A percentile compares a stretch with the other conserved stretches of the same genome.
phyloP scores from a whole-genome alignment of 2,329 filamentous ascomycete species.

The Coniochaeta prunicola region DNA sequence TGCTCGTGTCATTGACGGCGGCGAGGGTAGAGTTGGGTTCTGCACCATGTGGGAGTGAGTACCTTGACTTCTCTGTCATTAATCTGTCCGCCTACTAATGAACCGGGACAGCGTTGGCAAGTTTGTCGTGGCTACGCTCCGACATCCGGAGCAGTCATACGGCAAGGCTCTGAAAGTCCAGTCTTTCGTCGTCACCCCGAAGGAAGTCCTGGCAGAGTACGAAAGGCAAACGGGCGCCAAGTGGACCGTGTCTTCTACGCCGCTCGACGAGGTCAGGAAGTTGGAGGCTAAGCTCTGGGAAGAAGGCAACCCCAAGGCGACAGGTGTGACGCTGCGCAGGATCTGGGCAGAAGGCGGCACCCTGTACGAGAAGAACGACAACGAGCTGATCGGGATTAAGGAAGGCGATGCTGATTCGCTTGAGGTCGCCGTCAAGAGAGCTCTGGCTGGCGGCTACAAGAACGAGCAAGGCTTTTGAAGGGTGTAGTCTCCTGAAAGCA shows the following conservation, averaged over 20 bases:
- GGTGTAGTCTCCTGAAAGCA: background rate
- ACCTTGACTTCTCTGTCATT: background rate
- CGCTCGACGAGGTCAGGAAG: constrained; percentile 44
- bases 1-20: constrained; percentile 56
- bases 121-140: constrained; percentile 55
- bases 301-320: constrained; percentile 41
- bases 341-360: constrained; percentile 71
- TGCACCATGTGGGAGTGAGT: constrained; percentile 66
- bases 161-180: constrained; percentile 59
- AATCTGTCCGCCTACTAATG: background rate
- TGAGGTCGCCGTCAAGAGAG: constrained; percentile 19
- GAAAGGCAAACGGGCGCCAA: constrained; percentile 55
- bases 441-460: constrained; percentile 14
- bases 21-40: constrained; percentile 55
- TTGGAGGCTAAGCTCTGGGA: constrained; percentile 55
- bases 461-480: background rate
- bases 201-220: constrained; percentile 57
- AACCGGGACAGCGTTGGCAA: constrained; percentile 49
- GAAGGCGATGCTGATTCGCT: constrained; percentile 46
- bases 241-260: constrained; percentile 47
- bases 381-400: constrained; percentile 45
- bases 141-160: constrained; percentile 43
- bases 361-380: constrained; percentile 62
- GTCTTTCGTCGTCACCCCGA: constrained; percentile 61
- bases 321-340: constrained; percentile 52